Evolutionary conservation across 2,329 filamentous ascomycete species (phyloP).

Genomic region (Chaetomium olivaceum): DNA sequence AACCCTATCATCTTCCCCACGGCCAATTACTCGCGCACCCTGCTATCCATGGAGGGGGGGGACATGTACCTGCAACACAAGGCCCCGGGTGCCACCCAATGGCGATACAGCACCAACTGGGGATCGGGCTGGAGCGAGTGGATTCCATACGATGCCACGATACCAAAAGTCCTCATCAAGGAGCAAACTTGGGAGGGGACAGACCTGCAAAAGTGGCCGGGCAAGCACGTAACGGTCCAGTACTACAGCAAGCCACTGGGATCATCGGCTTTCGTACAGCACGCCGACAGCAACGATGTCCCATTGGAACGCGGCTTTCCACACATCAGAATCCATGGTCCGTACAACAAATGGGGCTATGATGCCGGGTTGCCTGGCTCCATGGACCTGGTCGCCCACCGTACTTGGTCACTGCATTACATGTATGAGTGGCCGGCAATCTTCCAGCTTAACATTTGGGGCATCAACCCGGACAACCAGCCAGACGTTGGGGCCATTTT

Average conservation of each 20-base stretch:
- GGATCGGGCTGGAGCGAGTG: slow-evolving; percentile 54
- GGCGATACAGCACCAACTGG: slow-evolving; percentile 63
- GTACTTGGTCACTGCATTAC: slow-evolving; percentile 59
- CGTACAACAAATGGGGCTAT: slow-evolving; percentile 64
- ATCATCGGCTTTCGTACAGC: slow-evolving; percentile 61
- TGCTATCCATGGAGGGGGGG: slow-evolving; percentile 46
- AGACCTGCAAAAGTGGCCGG: slow-evolving; percentile 57
- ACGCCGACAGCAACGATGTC: slow-evolving; percentile 52
- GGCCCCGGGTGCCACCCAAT: slow-evolving; percentile 62
- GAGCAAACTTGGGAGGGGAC: slow-evolving; percentile 60
- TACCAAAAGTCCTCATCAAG: slow-evolving; percentile 34
- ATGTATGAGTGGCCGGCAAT: slow-evolving; percentile 64
- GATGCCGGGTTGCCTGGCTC: slow-evolving; percentile 58
- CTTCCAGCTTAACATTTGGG: slow-evolving; percentile 66
- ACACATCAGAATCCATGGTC: slow-evolving; percentile 62
- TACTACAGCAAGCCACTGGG: slow-evolving; percentile 62
- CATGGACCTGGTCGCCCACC: slow-evolving; percentile 51
- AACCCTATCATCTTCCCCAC: slow-evolving; percentile 62
- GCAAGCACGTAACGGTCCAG: slow-evolving; percentile 62
- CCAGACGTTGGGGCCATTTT: slow-evolving; percentile 61
- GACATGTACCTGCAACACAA: slow-evolving; percentile 55
- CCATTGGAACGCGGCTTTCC: slow-evolving; percentile 54
- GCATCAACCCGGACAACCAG: slow-evolving; percentile 62
- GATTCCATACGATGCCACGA: not conserved
- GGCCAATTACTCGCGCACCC: slow-evolving; percentile 59